Percentiles rank a stretch among this genome's conserved stretches.
phyloP scores from a whole-genome alignment of 306 rosid genomes.

The Begonia masoniana region DNA sequence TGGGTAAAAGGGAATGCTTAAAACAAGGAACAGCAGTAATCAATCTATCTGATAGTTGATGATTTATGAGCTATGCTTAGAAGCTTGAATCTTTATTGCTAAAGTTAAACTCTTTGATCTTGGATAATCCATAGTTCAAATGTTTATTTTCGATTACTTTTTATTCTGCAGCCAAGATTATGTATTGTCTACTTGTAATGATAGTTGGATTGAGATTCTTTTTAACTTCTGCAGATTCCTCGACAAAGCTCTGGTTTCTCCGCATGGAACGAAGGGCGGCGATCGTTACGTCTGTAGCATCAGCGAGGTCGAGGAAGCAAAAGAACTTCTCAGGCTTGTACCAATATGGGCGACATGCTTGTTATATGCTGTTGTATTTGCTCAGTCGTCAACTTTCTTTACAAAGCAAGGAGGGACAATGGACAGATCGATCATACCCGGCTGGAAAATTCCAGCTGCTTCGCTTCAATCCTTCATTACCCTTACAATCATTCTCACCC shows the following conservation, averaged over 20 bases:
- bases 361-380: constrained; percentile 23
- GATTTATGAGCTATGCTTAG: too few species aligned
- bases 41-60: too few species aligned
- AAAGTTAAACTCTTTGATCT: too few species aligned
- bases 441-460: constrained; percentile 42
- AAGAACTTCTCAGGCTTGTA: constrained; percentile 26
- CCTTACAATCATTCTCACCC: constrained; percentile 17
- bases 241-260: constrained; percentile 26
- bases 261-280: constrained; percentile 13
- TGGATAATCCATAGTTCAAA: too few species aligned
- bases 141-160: too few species aligned
- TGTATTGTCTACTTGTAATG: too few species aligned
- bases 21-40: too few species aligned
- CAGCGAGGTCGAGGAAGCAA: constrained; percentile 37
- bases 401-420: constrained; percentile 44
- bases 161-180: too few species aligned
- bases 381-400: constrained; percentile 40
- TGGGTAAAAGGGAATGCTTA: too few species aligned
- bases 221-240: constrained; percentile 22
- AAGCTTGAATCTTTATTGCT: too few species aligned
- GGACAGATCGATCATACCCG: constrained; percentile 33
- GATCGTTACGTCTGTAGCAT: constrained; percentile 9
- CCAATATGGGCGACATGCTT: constrained; percentile 41
- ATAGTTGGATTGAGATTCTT: neutral
- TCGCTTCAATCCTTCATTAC: constrained; percentile 33